Evolutionary conservation across 352 stramenopile genomes (phyloP).

Genomic region (Phytophthora crassamura): DNA sequence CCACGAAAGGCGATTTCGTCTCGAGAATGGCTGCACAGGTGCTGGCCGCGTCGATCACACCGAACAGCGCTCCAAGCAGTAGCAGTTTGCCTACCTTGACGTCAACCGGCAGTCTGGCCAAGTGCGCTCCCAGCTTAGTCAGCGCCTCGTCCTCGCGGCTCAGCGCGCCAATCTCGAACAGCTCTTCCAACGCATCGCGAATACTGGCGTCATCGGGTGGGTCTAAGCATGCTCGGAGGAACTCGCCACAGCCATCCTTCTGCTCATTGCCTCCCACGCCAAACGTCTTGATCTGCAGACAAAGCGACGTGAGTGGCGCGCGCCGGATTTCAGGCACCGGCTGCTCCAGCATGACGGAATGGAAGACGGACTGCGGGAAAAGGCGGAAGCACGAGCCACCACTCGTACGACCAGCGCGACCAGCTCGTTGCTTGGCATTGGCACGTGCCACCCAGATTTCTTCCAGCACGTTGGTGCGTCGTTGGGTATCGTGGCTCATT

Average conservation of each 20-base stretch:
- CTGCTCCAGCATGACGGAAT: conserved; percentile 77
- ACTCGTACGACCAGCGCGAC: conserved; percentile 93
- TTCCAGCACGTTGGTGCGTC: conserved; percentile 89
- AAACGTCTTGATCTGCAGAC: conserved; percentile 95
- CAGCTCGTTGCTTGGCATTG: conserved; percentile 89
- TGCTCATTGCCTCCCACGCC: conserved; percentile 58
- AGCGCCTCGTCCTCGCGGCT: conserved; percentile 69
- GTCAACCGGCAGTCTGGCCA: conserved; percentile 96
- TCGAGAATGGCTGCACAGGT: conserved; percentile 80
- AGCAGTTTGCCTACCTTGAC: conserved; percentile 97
- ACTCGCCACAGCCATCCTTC: conserved; percentile 58
- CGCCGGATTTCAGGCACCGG: conserved; percentile 95
- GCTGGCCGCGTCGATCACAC: conserved; percentile 77
- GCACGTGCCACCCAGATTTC: conserved; percentile 93
- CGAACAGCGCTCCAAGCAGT: conserved; percentile 95
- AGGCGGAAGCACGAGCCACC: conserved; percentile 91
- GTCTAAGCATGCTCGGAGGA: conserved; percentile 93
- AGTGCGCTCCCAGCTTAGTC: conserved; percentile 93
- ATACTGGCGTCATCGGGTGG: conserved; percentile 90
- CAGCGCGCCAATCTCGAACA: conserved; percentile 91
- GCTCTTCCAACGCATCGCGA: conserved; percentile 90
- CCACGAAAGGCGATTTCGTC: conserved; percentile 85
- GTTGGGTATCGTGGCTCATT: conserved; percentile 81
- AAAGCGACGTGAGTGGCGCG: conserved; percentile 95
- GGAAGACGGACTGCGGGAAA: conserved; percentile 83